Percentiles rank a stretch among this genome's conserved stretches.
Evolutionary conservation across 805 yeast species (phyloP).

Genomic region (Pichia nakasei): DNA sequence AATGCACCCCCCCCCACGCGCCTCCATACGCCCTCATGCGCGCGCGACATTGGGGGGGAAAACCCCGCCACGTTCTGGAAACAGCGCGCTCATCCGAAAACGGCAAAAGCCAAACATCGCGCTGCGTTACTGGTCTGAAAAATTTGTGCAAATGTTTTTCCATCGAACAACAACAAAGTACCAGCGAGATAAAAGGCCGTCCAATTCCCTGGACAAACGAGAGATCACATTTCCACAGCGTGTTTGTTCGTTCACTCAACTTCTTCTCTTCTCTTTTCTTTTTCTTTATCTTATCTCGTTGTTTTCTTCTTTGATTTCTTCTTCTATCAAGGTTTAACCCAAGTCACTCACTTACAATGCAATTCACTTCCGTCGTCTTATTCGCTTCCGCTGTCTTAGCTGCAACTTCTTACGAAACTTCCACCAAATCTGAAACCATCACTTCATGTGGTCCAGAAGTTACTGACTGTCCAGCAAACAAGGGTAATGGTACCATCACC

Average conservation of each 20-base stretch:
- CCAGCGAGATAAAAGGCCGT: no score
- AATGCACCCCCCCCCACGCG: no score
- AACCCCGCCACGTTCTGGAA: no score
- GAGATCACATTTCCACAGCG: no score
- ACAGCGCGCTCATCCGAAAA: not conserved
- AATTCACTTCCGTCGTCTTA: constrained; percentile 34
- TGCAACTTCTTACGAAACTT: constrained; percentile 21
- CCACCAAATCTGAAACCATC: constrained; percentile 32
- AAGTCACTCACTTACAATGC: constrained; percentile 28
- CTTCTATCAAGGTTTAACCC: not conserved
- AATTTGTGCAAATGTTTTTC: not conserved
- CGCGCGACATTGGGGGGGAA: no score
- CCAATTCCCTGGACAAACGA: no score
- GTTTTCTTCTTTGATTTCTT: constrained; percentile 4
- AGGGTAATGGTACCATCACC: constrained; percentile 20
- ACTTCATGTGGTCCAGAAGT: constrained; percentile 30
- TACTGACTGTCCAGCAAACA: constrained; percentile 22
- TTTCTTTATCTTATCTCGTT: not conserved
- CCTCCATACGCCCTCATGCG: no score
- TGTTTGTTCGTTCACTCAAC: not conserved
- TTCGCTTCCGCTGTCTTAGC: constrained; percentile 27
- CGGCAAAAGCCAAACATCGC: constrained; percentile 1
- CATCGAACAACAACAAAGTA: no score
- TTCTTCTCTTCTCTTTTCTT: not conserved
- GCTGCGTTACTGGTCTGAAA: no score